Base-by-base conservation (phyloP, 352 stramenopile genomes). In the Saprolegnia diclina region DNA sequence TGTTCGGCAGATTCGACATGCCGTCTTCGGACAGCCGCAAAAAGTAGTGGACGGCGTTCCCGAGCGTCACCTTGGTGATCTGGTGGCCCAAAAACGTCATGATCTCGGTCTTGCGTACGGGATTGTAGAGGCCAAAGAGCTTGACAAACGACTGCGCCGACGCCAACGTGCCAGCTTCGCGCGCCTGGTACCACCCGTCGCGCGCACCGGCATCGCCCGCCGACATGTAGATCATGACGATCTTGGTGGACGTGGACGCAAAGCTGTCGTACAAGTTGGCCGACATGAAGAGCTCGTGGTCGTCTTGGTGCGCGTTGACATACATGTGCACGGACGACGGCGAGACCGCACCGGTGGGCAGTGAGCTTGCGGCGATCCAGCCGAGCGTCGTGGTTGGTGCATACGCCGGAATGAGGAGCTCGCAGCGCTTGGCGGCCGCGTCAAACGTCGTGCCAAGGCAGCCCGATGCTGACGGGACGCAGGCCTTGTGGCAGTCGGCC, bases 181-280 rank as follows among this genome's bases (percentile, higher is more conserved):
- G 62, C 10, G 62, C 62, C 50, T 67, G 38, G 22, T 46, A 67
- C 62, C 62, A 67, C 10, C 62, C 62, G 24, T 56, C 32, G 13
- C 38, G 64, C 21, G 37, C 13, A n/a, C 62, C 62, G 4, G 42
- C 44, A 2, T 67, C 62, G 13, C 62, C 62, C 6, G 42, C 62
- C 32, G 62, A 67, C 62, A 67, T 42, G 62, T 67, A 67, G 16
- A 67, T 46, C 50, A 67, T 56, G 32, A 67, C 62, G 46, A 46
- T 29, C 40, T 67, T 67, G 6, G 62, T 67, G 1, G 62, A 48
- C 1, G 7, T 19, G 13, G 6, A 37, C 18, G 50, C 35, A 32
- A 67, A 29, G 16, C 32, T 56, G 62, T 67, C 46, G 50, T 67
- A 67, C 11, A 67, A 18, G 50, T 53, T 53, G 22, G n/a, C 45